phyloP scores from a whole-genome alignment of 2,329 filamentous ascomycete genomes.

The Paramyrothecium roridum region DNA sequence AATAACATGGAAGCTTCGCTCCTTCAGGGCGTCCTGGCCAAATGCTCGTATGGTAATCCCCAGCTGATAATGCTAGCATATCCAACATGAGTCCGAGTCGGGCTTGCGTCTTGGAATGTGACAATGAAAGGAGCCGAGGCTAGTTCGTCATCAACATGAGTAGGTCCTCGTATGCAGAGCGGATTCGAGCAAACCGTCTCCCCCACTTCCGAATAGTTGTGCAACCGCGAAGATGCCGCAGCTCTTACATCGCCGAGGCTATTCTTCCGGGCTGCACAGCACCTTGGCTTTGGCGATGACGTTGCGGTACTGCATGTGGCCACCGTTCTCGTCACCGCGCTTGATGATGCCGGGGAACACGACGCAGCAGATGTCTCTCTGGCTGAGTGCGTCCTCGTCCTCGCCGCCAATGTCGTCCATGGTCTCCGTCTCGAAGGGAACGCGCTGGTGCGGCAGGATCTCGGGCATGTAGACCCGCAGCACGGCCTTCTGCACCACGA shows the following conservation, averaged over 20 bases:
- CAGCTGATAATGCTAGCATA: too few relatives aligned
- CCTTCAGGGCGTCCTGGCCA: too few relatives aligned
- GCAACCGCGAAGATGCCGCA: too few relatives aligned
- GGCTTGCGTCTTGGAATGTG: too few relatives aligned
- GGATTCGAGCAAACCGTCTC: too few relatives aligned
- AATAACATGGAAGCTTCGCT: too few relatives aligned
- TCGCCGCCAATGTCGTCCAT: slow-evolving; percentile 68
- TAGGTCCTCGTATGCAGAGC: too few relatives aligned
- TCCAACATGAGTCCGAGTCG: too few relatives aligned
- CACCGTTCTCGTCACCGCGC: slow-evolving; percentile 61
- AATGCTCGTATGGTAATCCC: too few relatives aligned
- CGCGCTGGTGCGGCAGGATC: slow-evolving; percentile 48
- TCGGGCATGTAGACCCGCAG: slow-evolving; percentile 55
- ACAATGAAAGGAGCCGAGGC: too few relatives aligned
- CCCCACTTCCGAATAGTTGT: too few relatives aligned
- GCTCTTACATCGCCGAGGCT: neutral
- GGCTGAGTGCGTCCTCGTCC: slow-evolving; percentile 51
- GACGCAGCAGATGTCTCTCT: slow-evolving; percentile 57
- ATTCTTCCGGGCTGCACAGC: slow-evolving; percentile 48
- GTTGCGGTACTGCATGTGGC: slow-evolving; percentile 58
- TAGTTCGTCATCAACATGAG: too few relatives aligned
- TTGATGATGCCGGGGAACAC: slow-evolving; percentile 65
- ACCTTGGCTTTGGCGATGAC: slow-evolving; percentile 66
- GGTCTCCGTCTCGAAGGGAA: slow-evolving; percentile 52
- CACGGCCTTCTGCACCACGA: slow-evolving; percentile 57